These are phyloP conservation scores for Diaporthe aspalathi DNA, from an alignment of 2,329 filamentous ascomycete species.

Conservation along the genomic window DNA sequence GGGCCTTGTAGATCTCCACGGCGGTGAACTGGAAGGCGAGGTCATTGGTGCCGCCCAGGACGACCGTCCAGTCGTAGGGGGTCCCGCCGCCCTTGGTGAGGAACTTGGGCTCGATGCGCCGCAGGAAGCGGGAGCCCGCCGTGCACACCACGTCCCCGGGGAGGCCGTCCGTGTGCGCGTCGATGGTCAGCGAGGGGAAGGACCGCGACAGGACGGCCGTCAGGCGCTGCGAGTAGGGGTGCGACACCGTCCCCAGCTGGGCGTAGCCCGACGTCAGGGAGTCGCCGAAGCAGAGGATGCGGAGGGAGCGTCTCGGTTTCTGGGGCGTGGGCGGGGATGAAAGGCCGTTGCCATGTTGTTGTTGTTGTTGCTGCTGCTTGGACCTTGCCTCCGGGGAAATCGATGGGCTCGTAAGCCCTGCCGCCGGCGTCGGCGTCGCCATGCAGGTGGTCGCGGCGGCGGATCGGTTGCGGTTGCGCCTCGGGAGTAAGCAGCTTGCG, in stretches of 20 bases:
- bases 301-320: constrained; percentile 48
- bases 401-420: background rate
- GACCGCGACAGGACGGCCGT: constrained; percentile 57
- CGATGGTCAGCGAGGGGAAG: constrained; percentile 51
- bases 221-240: constrained; percentile 65
- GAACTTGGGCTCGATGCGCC: constrained; percentile 47
- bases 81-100: constrained; percentile 37
- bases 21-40: constrained; percentile 53
- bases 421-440: background rate
- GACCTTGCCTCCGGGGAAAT: background rate
- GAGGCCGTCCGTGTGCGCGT: constrained; percentile 57
- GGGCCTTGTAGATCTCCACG: constrained; percentile 55
- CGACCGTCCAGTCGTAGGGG: constrained; percentile 65
- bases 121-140: constrained; percentile 39
- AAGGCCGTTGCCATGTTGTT: background rate
- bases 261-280: constrained; percentile 71
- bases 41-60: constrained; percentile 74
- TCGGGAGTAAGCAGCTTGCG: constrained; percentile 1
- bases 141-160: constrained; percentile 63
- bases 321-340: background rate
- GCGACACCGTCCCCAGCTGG: constrained; percentile 49
- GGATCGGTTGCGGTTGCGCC: constrained; percentile 7
- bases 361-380: background rate
- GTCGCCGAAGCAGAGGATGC: constrained; percentile 74
- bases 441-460: constrained; percentile 18